Conservation (phyloP, 805 yeast species). For the Candida cerambycidarum region DNA sequence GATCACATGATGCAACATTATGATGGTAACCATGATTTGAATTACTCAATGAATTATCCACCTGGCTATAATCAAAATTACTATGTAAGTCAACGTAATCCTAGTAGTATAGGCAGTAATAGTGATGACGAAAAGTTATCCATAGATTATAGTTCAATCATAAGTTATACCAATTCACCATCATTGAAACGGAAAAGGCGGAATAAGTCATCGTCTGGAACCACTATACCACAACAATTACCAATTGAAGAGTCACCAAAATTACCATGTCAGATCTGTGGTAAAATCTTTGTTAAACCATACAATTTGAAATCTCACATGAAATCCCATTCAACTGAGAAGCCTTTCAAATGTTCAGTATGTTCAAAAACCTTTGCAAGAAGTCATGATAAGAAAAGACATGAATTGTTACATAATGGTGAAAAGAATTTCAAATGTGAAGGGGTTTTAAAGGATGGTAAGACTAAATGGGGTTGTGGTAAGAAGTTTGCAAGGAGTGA, state of each 20-base stretch:
- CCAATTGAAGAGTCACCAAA: constrained; percentile 5
- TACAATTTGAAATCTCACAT: constrained; percentile 51
- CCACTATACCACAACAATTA: background rate
- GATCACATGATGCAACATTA: constrained; percentile 2
- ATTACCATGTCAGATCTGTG: constrained; percentile 42
- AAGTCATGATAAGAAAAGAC: constrained; percentile 74
- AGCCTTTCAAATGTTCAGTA: constrained; percentile 64
- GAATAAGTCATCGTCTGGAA: constrained; percentile 11
- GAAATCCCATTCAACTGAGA: constrained; percentile 60
- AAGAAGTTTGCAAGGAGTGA: constrained; percentile 74
- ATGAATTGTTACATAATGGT: constrained; percentile 73
- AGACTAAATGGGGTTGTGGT: constrained; percentile 72
- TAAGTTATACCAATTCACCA: constrained; percentile 33
- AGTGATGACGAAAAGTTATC: constrained; percentile 9
- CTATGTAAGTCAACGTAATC: constrained; percentile 1
- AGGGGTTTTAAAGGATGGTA: constrained; percentile 57
- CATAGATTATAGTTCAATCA: constrained; percentile 36
- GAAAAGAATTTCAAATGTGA: constrained; percentile 67
- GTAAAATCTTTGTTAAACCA: constrained; percentile 47
- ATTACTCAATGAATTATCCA: background rate
- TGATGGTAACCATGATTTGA: constrained; percentile 1
- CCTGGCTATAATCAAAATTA: background rate
- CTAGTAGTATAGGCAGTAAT: background rate
- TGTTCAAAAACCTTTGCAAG: constrained; percentile 74
- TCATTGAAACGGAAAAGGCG: constrained; percentile 28